Conservation (phyloP, 75 land plant species). For the Sequoiadendron giganteum region DNA sequence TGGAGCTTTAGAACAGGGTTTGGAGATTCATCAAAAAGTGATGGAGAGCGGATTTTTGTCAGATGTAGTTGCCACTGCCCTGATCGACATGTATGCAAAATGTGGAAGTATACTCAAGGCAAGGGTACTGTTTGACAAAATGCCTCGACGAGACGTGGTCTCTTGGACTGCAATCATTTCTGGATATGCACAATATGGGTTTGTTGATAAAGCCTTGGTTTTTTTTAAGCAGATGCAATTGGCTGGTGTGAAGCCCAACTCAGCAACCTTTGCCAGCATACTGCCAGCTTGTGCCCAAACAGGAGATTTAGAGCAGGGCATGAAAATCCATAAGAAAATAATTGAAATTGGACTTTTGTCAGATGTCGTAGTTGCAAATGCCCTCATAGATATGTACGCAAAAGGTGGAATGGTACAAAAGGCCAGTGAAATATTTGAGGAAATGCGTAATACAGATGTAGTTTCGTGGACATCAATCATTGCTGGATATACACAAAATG, state of each 20-base stretch:
- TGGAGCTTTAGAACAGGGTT: neutral
- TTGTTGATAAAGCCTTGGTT: conserved; percentile 32
- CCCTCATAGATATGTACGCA: conserved; percentile 30
- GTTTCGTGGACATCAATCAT: conserved; percentile 57
- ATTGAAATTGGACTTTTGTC: conserved; percentile 9
- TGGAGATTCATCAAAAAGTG: conserved; percentile 12
- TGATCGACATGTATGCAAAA: conserved; percentile 28
- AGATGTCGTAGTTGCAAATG: conserved; percentile 12
- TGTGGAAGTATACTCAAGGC: conserved; percentile 3
- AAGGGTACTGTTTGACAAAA: neutral
- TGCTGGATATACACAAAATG: conserved; percentile 45
- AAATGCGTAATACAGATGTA: conserved; percentile 41
- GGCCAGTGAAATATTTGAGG: conserved; percentile 19
- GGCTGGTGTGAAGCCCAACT: conserved; percentile 8
- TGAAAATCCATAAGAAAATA: conserved; percentile 3
- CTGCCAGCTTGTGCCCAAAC: conserved; percentile 6
- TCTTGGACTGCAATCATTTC: conserved; percentile 33
- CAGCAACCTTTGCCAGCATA: neutral
- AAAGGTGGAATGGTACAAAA: conserved; percentile 24
- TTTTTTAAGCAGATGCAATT: conserved; percentile 40
- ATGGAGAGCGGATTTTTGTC: neutral
- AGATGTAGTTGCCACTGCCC: conserved; percentile 9
- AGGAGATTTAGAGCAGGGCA: conserved; percentile 7
- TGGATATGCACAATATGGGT: conserved; percentile 56
- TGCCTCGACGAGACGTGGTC: neutral